Evolutionary conservation across 192 early-diverging fungal species (phyloP).

Genomic region (Linnemannia schmuckeri): DNA sequence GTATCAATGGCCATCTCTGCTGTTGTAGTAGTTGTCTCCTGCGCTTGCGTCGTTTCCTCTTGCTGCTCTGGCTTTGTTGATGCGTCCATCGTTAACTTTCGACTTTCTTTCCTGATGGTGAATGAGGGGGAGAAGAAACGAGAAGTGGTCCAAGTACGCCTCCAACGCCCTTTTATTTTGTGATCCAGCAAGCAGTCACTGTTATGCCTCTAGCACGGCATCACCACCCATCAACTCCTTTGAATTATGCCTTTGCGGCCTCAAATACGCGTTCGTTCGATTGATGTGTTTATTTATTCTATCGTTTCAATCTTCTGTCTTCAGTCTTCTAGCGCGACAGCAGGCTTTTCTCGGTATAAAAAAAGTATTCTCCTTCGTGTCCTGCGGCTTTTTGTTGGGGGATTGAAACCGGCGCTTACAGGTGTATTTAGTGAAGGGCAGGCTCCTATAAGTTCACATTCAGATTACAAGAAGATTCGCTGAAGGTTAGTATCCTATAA

Average conservation of each 20-base stretch:
- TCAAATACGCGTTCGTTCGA: neutral
- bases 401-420: no score
- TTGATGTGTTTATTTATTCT: constrained; percentile 3
- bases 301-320: neutral
- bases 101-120: neutral
- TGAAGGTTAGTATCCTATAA: neutral
- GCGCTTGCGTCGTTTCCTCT: neutral
- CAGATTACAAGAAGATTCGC: no score
- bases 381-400: neutral
- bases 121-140: neutral
- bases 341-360: neutral
- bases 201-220: neutral
- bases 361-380: neutral
- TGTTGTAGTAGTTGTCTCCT: neutral
- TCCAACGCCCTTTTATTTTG: neutral
- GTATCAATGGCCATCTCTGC: neutral
- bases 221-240: neutral
- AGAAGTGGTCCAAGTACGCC: neutral
- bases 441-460: constrained; percentile 25
- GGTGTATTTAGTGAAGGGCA: neutral
- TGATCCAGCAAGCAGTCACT: neutral
- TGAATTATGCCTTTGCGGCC: neutral
- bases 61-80: constrained; percentile 3
- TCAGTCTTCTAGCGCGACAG: neutral
- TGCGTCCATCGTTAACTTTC: neutral